A percentile compares a stretch with the other conserved stretches of the same genome.
Conservation (phyloP, 352 stramenopile species). For the Globisporangium sylvaticum region DNA sequence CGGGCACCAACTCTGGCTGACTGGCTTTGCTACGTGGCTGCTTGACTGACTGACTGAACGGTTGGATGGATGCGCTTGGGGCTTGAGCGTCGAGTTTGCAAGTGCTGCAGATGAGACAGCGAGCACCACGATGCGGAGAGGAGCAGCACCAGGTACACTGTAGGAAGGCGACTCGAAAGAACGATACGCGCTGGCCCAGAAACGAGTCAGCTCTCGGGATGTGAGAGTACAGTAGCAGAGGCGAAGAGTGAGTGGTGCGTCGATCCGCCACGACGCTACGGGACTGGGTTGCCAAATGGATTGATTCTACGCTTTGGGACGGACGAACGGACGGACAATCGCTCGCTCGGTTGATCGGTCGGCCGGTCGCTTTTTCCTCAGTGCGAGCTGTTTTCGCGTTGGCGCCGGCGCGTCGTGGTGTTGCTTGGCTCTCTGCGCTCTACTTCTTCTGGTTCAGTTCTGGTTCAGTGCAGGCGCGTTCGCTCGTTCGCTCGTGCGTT, state of each 20-base stretch:
- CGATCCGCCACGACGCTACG: not conserved
- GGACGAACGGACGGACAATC: no score
- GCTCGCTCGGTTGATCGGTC: not conserved
- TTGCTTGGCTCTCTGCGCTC: not conserved
- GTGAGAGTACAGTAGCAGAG: not conserved
- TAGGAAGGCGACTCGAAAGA: not conserved
- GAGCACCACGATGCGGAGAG: not conserved
- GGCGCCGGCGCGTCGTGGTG: not conserved
- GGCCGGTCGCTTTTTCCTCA: not conserved
- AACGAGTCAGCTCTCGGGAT: not conserved
- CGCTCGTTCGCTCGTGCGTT: not conserved
- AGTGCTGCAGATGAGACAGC: slow-evolving; percentile 17
- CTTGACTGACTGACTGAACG: not conserved
- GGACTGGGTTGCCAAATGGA: not conserved
- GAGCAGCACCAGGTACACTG: not conserved
- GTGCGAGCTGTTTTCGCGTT: not conserved
- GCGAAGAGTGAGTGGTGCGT: not conserved
- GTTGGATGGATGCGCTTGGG: not conserved
- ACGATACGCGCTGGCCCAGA: not conserved
- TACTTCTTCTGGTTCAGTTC: not conserved
- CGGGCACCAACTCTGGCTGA: not conserved
- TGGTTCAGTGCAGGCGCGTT: not conserved
- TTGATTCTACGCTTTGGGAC: not conserved
- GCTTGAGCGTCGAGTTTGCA: slow-evolving; percentile 6
- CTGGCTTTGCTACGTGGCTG: not conserved